Conservation (phyloP, 2,329 filamentous ascomycete species). For the Pestalotiopsis sp. region DNA sequence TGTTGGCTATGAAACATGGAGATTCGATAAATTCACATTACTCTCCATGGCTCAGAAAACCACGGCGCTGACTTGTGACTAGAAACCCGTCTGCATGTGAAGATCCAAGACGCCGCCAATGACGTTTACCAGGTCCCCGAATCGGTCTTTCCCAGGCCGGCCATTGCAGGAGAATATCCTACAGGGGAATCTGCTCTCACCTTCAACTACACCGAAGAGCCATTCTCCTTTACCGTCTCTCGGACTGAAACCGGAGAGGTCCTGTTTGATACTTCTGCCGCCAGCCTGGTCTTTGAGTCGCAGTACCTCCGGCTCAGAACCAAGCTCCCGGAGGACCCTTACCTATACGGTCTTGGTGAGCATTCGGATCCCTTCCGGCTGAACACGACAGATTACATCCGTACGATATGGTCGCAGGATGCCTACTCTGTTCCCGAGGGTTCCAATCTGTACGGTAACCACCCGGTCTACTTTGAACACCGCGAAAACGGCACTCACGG, state of each 20-base stretch:
- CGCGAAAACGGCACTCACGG: slow-evolving; percentile 61
- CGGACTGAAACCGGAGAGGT: slow-evolving; percentile 44
- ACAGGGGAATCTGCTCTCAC: slow-evolving; percentile 27
- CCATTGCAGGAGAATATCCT: slow-evolving; percentile 17
- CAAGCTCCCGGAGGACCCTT: slow-evolving; percentile 66
- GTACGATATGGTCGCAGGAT: slow-evolving; percentile 72
- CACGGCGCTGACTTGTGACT: neutral
- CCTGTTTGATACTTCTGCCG: slow-evolving; percentile 71
- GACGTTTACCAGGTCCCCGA: slow-evolving; percentile 76
- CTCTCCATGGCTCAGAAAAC: neutral
- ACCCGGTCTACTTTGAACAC: slow-evolving; percentile 78
- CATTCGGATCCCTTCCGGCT: slow-evolving; percentile 72
- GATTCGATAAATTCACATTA: neutral
- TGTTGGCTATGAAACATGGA: slow-evolving; percentile 4
- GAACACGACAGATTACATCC: slow-evolving; percentile 68
- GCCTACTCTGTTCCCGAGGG: slow-evolving; percentile 62
- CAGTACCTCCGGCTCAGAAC: slow-evolving; percentile 78
- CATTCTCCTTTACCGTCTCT: slow-evolving; percentile 44
- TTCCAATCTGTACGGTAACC: slow-evolving; percentile 72
- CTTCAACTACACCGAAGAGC: slow-evolving; percentile 37
- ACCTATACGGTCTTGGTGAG: slow-evolving; percentile 80
- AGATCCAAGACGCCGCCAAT: slow-evolving; percentile 71
- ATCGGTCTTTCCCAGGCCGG: slow-evolving; percentile 65
- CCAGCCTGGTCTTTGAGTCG: slow-evolving; percentile 72
- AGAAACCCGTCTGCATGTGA: slow-evolving; percentile 73